These are phyloP conservation scores for Paraleonurus japonicus DNA, from an alignment of 257 asterid species.

Conservation along the genomic window DNA sequence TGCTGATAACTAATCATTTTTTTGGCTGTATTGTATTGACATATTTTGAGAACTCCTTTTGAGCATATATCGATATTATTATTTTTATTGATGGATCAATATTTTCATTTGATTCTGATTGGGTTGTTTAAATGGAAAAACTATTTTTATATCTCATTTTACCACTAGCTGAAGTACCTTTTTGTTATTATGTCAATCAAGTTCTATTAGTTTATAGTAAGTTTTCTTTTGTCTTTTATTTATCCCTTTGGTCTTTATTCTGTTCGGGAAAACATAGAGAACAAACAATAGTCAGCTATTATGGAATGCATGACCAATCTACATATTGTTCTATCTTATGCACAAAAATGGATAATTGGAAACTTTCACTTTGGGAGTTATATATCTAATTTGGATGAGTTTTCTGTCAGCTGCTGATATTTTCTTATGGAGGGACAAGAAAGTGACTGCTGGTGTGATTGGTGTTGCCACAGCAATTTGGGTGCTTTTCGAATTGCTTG, in stretches of 20 bases:
- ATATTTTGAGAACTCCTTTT: not conserved
- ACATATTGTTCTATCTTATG: not conserved
- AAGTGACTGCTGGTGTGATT: slow-evolving; percentile 67
- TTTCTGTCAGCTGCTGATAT: slow-evolving; percentile 73
- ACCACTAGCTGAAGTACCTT: not conserved
- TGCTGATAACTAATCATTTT: not conserved
- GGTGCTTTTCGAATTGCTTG: slow-evolving; percentile 83
- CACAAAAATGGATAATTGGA: not conserved
- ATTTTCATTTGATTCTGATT: not conserved
- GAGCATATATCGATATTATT: not conserved
- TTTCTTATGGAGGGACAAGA: slow-evolving; percentile 83
- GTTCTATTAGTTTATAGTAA: not conserved
- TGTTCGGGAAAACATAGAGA: not conserved
- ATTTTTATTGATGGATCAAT: not conserved
- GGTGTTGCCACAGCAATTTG: slow-evolving; percentile 75
- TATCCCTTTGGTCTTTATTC: not conserved
- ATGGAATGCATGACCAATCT: not conserved
- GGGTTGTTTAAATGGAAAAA: not conserved
- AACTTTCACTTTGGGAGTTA: not conserved
- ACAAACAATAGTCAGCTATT: not conserved
- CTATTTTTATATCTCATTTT: not conserved
- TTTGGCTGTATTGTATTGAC: not conserved
- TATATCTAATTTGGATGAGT: slow-evolving; percentile 16
- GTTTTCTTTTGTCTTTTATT: not conserved
- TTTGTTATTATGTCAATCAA: slow-evolving; percentile 1